These are phyloP conservation scores for Eimeria tenella DNA, from an alignment of 169 alveolate species.

Conservation along the genomic window DNA sequence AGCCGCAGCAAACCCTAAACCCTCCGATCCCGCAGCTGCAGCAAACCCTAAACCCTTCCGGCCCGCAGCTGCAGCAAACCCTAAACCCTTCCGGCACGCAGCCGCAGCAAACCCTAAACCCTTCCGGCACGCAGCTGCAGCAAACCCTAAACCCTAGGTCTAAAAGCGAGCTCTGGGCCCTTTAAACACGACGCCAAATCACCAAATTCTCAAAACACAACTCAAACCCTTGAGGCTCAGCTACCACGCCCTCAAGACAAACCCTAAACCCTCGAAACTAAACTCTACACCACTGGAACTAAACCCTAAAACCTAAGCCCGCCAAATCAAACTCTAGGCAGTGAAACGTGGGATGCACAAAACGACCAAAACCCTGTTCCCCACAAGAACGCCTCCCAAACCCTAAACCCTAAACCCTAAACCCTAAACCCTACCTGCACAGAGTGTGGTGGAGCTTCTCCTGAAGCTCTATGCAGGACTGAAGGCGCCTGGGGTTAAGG, in stretches of 20 bases:
- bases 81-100: no score
- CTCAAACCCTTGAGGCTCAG: background rate
- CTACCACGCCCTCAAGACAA: background rate
- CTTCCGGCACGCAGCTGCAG: no score
- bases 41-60: no score
- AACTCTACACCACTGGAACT: background rate
- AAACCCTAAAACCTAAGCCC: background rate
- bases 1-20: no score
- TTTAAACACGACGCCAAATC: background rate
- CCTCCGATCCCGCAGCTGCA: no score
- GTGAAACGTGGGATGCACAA: background rate
- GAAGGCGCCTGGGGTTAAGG: constrained; percentile 92
- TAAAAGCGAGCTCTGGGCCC: background rate
- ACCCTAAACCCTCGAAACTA: background rate
- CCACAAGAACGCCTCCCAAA: background rate
- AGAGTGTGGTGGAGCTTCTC: constrained; percentile 98
- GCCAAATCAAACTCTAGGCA: background rate
- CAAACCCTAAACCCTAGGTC: background rate
- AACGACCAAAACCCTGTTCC: background rate
- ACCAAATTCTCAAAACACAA: background rate
- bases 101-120: background rate
- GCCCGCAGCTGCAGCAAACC: no score
- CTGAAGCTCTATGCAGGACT: constrained; percentile 97
- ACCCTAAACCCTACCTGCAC: constrained; percentile 81
- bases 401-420: background rate